Evolutionary conservation across 371 early-diverging fungal species (phyloP), one percentile per base, ranked within the genome.

Genomic region (Encephalitozoon cuniculi): DNA sequence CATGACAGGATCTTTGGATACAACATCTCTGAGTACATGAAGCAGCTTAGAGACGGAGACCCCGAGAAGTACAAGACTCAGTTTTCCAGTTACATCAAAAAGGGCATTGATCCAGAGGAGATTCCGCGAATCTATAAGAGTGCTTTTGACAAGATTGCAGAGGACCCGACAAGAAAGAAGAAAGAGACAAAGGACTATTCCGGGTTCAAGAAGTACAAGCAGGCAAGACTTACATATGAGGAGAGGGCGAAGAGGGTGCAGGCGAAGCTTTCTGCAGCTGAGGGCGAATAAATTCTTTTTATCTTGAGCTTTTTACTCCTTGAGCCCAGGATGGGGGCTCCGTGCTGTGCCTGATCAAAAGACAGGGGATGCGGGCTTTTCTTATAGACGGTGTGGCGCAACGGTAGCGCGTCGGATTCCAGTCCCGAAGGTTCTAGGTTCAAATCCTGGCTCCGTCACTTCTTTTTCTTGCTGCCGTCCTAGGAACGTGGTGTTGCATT

Each of bases 1-100:
- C 90, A 92, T 86, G 89, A 90, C 84, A 94, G 94, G 91, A 96
- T 99, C 88, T 95, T 91, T 87, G 96, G 96, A 87, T 90, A 93
- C 81, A 93, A 94, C 89, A 92, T 96, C 74, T 89, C 93, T 75
- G 93, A 94, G 81, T 99, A 95, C 90, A 97, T 96, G 96, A 90
- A 90, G 80, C 86, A 88, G 87, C 91, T 97, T 77, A 89, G 92
- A 88, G 96, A 96, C 88, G 94, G 93, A 85, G 95, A 97, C 87
- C 92, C 92, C 86, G 95, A 96, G 81, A 89, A 89, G 78, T 97
- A 91, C 92, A 92, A 94, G 89, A 87, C 88, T 82, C 95, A 95
- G 87, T 99, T 99, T 88, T 86, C 93, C 69, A 88, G 88, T 83
- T 97, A 91, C 90, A 89, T 97, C 84, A 92, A 89, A 86, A 89